Conservation (phyloP, 441 rosid species). For the Syzygium syzygioides region DNA sequence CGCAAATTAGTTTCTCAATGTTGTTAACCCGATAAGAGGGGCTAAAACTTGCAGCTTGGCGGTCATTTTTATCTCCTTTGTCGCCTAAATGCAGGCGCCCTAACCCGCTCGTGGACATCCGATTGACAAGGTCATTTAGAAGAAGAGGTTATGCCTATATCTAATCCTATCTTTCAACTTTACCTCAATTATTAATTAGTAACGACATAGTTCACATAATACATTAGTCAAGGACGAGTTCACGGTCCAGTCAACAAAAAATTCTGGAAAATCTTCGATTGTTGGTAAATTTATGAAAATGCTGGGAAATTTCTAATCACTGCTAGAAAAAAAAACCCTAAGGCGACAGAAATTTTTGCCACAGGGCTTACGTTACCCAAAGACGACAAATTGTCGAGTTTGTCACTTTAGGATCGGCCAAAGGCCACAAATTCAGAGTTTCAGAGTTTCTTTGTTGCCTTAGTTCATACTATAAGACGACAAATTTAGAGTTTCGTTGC, state of each 20-base stretch:
- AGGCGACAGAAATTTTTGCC: background rate
- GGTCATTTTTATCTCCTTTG: background rate
- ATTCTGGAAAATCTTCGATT: background rate
- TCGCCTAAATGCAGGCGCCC: background rate
- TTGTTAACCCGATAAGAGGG: background rate
- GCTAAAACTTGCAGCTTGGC: background rate
- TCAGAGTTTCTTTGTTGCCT: background rate
- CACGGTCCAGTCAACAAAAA: background rate
- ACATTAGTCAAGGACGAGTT: background rate
- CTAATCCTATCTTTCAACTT: background rate
- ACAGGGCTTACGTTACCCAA: background rate
- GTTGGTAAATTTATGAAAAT: background rate
- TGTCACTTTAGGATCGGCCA: background rate
- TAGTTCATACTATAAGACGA: background rate
- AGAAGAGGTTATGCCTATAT: background rate
- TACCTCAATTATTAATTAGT: background rate
- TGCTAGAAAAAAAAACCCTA: background rate
- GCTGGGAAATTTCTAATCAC: background rate
- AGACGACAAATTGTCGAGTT: background rate
- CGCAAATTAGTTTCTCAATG: background rate
- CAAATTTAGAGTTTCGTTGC: background rate
- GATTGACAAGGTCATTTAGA: background rate
- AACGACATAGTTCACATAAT: background rate
- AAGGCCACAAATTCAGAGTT: background rate
- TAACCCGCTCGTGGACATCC: background rate